These are phyloP conservation scores for Pichia terricola DNA, from an alignment of 1,139 yeast genomes.

Conservation along the genomic window DNA sequence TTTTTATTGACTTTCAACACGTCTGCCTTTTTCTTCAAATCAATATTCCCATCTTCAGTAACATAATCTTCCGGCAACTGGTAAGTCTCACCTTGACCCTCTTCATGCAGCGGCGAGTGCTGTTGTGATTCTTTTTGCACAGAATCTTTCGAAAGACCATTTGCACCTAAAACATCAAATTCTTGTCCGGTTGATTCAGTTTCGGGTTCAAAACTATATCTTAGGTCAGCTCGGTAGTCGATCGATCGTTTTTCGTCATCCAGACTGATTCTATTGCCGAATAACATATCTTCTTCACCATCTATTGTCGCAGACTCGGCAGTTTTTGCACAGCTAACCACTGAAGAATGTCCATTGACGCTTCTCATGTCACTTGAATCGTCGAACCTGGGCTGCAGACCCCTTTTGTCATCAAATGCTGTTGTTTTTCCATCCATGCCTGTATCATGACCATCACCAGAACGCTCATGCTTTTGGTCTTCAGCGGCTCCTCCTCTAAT, in stretches of 20 bases:
- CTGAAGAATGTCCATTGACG: too few species aligned
- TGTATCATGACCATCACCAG: background rate
- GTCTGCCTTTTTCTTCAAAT: slow-evolving; percentile 40
- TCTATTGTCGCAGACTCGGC: too few species aligned
- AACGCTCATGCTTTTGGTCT: background rate
- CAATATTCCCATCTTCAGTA: slow-evolving; percentile 43
- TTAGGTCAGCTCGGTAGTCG: background rate
- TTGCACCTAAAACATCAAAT: too few species aligned
- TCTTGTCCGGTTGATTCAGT: too few species aligned
- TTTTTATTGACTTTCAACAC: slow-evolving; percentile 23
- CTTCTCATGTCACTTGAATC: too few species aligned
- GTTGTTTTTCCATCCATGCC: background rate
- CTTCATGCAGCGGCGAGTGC: too few species aligned
- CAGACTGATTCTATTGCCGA: slow-evolving; percentile 4
- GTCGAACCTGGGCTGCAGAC: too few species aligned
- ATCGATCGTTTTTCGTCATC: slow-evolving; percentile 28
- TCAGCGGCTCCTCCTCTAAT: background rate
- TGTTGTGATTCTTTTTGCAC: too few species aligned
- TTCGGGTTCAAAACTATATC: too few species aligned
- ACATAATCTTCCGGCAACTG: slow-evolving; percentile 49
- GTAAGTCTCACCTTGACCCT: slow-evolving; percentile 22
- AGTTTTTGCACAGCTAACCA: too few species aligned
- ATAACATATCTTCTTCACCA: slow-evolving; percentile 5
- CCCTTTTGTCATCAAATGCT: too few species aligned
- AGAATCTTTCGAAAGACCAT: too few species aligned